Percentiles rank a stretch among this genome's conserved stretches.
These are phyloP conservation scores for Friedmanniomyces endolithicus DNA, from an alignment of 495 filamentous ascomycete genomes.

Conservation along the genomic window DNA sequence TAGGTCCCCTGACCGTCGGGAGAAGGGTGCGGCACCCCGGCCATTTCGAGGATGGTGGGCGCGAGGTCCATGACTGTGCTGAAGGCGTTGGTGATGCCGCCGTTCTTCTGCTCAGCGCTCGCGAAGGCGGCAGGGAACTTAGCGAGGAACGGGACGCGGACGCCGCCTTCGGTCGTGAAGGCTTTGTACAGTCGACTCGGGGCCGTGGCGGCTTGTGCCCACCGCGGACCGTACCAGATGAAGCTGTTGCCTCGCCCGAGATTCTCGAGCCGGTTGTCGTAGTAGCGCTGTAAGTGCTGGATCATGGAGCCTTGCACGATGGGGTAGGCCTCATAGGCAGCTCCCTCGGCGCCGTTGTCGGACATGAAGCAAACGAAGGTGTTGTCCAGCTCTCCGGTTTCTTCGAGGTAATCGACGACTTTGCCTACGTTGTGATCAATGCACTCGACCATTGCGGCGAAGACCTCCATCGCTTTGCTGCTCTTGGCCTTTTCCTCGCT, in stretches of 20 bases:
- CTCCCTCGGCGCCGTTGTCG: conserved; percentile 54
- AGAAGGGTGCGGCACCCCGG: conserved; percentile 45
- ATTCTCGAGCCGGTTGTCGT: conserved; percentile 50
- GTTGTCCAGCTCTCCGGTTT: conserved; percentile 49
- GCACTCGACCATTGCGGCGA: conserved; percentile 51
- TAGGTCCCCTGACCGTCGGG: conserved; percentile 33
- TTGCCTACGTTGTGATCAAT: conserved; percentile 51
- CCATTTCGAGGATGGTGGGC: conserved; percentile 49
- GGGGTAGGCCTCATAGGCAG: conserved; percentile 48
- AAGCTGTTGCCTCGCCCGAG: conserved; percentile 49
- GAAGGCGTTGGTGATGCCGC: conserved; percentile 43
- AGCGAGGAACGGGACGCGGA: conserved; percentile 46
- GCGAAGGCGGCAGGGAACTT: conserved; percentile 33
- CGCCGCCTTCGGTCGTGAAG: conserved; percentile 50
- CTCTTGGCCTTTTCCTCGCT: conserved; percentile 41
- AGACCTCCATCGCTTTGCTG: conserved; percentile 46
- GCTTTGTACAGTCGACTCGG: conserved; percentile 50
- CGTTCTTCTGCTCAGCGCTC: conserved; percentile 5
- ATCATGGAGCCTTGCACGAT: conserved; percentile 33
- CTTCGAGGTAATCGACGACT: conserved; percentile 42
- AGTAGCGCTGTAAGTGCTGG: conserved; percentile 42
- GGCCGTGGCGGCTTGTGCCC: conserved; percentile 53
- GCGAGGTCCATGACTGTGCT: conserved; percentile 53
- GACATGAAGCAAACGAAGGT: conserved; percentile 54
- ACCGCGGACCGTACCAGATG: conserved; percentile 54